A percentile compares a stretch with the other conserved stretches of the same genome.
Evolutionary conservation across 164 flowering plant genomes (phyloP).

Genomic region (Magnolia sinica): DNA sequence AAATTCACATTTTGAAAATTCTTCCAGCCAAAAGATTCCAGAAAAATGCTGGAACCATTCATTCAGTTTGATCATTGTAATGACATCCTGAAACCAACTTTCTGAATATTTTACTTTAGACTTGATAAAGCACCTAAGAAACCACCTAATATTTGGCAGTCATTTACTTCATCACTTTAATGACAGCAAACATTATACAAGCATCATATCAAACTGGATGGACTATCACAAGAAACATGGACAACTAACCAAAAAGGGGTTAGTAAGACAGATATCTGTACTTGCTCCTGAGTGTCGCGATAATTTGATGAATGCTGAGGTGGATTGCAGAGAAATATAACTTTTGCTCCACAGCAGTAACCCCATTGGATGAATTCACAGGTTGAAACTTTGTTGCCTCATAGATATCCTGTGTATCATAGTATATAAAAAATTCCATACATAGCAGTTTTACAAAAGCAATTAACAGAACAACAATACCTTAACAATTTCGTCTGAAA

Average conservation of each 20-base stretch:
- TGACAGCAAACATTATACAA: not conserved
- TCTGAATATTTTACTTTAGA: too few relatives aligned
- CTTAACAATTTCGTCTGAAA: conserved; percentile 88
- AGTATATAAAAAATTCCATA: not conserved
- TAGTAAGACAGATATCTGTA: conserved; percentile 24
- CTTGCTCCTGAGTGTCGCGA: conserved; percentile 49
- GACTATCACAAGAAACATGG: not conserved
- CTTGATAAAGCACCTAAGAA: too few relatives aligned
- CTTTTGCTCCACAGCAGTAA: conserved; percentile 30
- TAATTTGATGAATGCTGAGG: conserved; percentile 48
- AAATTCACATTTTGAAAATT: too few relatives aligned
- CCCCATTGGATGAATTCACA: conserved; percentile 29
- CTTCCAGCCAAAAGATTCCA: too few relatives aligned
- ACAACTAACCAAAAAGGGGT: conserved; percentile 3
- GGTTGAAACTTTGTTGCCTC: conserved; percentile 85
- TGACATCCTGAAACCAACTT: too few relatives aligned
- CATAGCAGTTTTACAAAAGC: not conserved
- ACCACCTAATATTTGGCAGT: not conserved
- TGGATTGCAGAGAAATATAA: conserved; percentile 41
- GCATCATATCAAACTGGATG: not conserved
- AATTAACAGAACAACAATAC: conserved; percentile 27
- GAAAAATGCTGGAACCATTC: too few relatives aligned
- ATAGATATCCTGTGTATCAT: conserved; percentile 69
- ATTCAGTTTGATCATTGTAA: too few relatives aligned
- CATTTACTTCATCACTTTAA: not conserved